phyloP scores from a whole-genome alignment of 1,284 basidiomycete species.

The Marasmius sp. region DNA sequence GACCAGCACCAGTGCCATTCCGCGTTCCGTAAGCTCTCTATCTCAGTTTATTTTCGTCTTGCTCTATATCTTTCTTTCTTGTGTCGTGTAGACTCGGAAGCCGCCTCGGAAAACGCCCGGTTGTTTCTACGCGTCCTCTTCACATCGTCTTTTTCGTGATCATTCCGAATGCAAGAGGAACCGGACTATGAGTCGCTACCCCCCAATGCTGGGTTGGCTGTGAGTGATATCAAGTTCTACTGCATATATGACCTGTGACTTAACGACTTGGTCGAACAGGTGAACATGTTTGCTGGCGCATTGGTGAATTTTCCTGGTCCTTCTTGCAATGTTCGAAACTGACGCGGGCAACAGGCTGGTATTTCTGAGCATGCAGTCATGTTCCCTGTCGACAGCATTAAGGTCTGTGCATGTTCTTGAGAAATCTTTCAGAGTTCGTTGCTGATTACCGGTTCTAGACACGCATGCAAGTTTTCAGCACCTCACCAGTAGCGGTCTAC shows the following conservation, averaged over 20 bases:
- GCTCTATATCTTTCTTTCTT: background rate
- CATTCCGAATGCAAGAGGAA: slow-evolving; percentile 40
- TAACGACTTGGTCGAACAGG: slow-evolving; percentile 39
- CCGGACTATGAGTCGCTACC: slow-evolving; percentile 77
- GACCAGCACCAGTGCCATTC: too few relatives aligned
- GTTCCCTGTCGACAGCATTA: slow-evolving; percentile 98
- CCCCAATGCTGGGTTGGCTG: slow-evolving; percentile 72
- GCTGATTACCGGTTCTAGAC: slow-evolving; percentile 57
- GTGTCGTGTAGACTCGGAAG: background rate
- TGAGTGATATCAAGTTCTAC: slow-evolving; percentile 33
- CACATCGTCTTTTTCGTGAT: slow-evolving; percentile 34
- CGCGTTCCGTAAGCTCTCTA: too few relatives aligned
- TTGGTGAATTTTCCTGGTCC: slow-evolving; percentile 59
- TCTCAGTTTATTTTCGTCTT: too few relatives aligned
- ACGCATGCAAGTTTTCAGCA: slow-evolving; percentile 96
- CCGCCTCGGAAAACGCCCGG: background rate
- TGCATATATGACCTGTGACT: slow-evolving; percentile 6
- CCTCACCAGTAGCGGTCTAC: slow-evolving; percentile 83
- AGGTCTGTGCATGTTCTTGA: slow-evolving; percentile 55
- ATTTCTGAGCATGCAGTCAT: slow-evolving; percentile 99
- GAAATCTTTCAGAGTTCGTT: slow-evolving; percentile 7
- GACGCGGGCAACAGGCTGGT: slow-evolving; percentile 69
- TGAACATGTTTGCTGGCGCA: slow-evolving; percentile 97
- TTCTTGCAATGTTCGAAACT: slow-evolving; percentile 1
- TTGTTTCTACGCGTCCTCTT: background rate